These are phyloP conservation scores for Globisporangium lucens DNA, from an alignment of 352 stramenopile species.

Conservation along the genomic window DNA sequence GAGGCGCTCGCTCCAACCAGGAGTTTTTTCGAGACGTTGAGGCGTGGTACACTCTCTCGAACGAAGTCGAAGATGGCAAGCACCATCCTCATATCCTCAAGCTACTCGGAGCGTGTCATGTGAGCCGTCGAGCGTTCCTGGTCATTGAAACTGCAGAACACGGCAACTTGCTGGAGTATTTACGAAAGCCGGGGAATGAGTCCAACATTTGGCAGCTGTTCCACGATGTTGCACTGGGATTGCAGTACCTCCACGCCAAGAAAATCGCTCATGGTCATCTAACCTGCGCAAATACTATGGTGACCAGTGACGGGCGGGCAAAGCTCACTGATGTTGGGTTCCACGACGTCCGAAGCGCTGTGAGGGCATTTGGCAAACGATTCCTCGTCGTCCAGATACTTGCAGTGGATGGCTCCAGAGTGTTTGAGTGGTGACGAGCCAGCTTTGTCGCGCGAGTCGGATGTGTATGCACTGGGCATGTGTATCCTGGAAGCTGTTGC, in stretches of 20 bases:
- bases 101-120: constrained; percentile 9
- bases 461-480: no score
- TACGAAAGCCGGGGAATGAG: not conserved
- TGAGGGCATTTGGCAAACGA: not conserved
- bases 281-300: constrained; percentile 6
- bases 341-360: constrained; percentile 2
- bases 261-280: constrained; percentile 10
- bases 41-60: constrained; percentile 1
- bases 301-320: constrained; percentile 6
- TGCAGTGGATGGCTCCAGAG: no score
- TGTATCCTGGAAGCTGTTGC: no score
- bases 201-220: not conserved
- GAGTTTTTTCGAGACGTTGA: constrained; percentile 3
- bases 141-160: not conserved
- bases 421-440: no score
- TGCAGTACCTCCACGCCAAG: constrained; percentile 10
- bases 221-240: not conserved
- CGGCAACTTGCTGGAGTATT: constrained; percentile 5
- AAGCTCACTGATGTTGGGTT: constrained; percentile 14
- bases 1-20: not conserved
- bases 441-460: no score
- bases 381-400: no score
- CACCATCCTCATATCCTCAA: constrained; percentile 5
- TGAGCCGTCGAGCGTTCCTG: constrained; percentile 5
- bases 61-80: not conserved